Evolutionary conservation across 441 rosid genomes (phyloP).

Genomic region (Gossypium gossypioides): DNA sequence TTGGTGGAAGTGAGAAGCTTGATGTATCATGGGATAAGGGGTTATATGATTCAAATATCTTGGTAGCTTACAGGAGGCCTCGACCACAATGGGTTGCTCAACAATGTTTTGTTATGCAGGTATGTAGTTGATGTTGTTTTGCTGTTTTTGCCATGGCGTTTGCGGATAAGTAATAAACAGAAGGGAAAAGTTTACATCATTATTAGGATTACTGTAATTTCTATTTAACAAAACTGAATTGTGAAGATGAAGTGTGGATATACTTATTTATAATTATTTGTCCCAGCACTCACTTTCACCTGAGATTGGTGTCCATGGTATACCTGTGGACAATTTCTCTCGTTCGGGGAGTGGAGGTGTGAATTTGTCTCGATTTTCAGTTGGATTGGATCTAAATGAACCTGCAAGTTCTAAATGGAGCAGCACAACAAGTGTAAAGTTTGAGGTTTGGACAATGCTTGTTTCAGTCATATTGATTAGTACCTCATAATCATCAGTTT

Average conservation of each 20-base stretch:
- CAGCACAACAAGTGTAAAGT: conserved; percentile 75
- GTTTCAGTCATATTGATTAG: conserved; percentile 3
- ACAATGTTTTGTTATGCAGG: conserved; percentile 77
- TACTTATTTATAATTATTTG: conserved; percentile 16
- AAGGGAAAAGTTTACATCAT: not conserved
- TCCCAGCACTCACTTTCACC: conserved; percentile 84
- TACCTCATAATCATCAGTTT: conserved; percentile 7
- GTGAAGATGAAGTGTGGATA: not conserved
- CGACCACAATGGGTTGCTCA: conserved; percentile 90
- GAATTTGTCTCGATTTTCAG: conserved; percentile 68
- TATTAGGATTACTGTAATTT: not conserved
- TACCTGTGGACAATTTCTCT: conserved; percentile 69
- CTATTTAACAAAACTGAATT: conserved; percentile 3
- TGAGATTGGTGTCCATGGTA: conserved; percentile 86
- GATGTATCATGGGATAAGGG: conserved; percentile 94
- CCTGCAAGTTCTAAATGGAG: conserved; percentile 79
- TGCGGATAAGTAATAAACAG: not conserved
- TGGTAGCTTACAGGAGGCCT: conserved; percentile 79
- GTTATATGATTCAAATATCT: conserved; percentile 68
- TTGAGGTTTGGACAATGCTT: conserved; percentile 47
- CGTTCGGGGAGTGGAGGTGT: conserved; percentile 82
- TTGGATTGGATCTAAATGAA: conserved; percentile 75
- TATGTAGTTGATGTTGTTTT: conserved; percentile 1
- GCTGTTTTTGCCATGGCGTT: not conserved
- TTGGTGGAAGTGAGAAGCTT: conserved; percentile 97